phyloP scores from a whole-genome alignment of 768 basidiomycete genomes.

The Tricholoma sp. region DNA sequence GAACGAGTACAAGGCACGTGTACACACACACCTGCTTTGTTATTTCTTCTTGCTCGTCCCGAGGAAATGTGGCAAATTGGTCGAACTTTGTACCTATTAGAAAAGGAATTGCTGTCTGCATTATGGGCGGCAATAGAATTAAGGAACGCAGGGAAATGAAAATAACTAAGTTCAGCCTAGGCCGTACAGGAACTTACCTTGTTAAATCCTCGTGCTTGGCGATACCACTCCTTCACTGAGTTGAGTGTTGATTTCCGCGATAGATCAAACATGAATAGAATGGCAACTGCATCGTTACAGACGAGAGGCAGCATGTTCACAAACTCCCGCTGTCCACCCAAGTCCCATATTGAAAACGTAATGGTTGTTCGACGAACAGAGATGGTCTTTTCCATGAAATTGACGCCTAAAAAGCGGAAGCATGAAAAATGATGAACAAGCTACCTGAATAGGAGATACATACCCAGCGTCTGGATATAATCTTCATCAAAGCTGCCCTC shows the following conservation, averaged over 20 bases:
- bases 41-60: conserved; percentile 99
- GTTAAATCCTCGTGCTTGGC: conserved; percentile 98
- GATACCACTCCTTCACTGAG: conserved; percentile 99
- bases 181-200: conserved; percentile 54
- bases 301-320: conserved; percentile 98
- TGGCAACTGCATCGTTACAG: conserved; percentile 99
- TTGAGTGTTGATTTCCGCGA: conserved; percentile 96
- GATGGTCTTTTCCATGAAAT: conserved; percentile 99
- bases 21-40: conserved; percentile 75
- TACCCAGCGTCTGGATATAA: conserved; percentile 98
- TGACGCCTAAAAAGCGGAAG: conserved; percentile 61
- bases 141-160: not conserved
- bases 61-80: conserved; percentile 90
- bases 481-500: conserved; percentile 99
- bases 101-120: conserved; percentile 95
- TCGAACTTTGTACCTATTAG: conserved; percentile 99
- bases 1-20: not conserved
- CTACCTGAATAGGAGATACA: conserved; percentile 18
- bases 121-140: not conserved
- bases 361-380: conserved; percentile 97
- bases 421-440: conserved; percentile 3
- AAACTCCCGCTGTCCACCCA: conserved; percentile 96
- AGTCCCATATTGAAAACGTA: conserved; percentile 99
- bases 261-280: conserved; percentile 99
- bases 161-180: not conserved